Conservation (phyloP, 257 asterid genomes). For the Thymus quinquecostatus region DNA sequence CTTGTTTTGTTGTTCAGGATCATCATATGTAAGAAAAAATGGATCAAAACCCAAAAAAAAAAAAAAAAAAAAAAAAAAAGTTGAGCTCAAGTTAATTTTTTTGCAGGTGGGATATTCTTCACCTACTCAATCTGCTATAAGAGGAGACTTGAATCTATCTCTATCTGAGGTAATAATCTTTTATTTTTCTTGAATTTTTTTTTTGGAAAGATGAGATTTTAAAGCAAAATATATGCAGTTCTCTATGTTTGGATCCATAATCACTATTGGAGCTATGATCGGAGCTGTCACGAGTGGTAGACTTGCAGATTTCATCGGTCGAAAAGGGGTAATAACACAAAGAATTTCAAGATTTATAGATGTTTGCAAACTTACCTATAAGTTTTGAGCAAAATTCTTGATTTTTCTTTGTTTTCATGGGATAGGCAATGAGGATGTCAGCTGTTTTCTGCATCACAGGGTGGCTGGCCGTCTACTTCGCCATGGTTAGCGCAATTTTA, state of each 20-base stretch:
- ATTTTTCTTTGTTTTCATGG: constrained; percentile 7
- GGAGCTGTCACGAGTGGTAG: constrained; percentile 83
- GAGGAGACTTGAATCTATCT: constrained; percentile 62
- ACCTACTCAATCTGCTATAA: constrained; percentile 79
- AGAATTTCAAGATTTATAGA: neutral
- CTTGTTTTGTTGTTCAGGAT: constrained; percentile 33
- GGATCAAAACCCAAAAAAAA: neutral
- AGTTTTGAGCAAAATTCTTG: neutral
- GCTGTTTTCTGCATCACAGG: constrained; percentile 69
- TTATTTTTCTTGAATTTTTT: neutral
- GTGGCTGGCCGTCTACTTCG: constrained; percentile 71
- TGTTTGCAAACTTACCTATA: neutral
- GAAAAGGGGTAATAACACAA: constrained; percentile 68
- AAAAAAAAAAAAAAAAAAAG: neutral
- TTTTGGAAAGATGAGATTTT: neutral
- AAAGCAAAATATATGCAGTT: constrained; percentile 40
- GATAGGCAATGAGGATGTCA: constrained; percentile 80
- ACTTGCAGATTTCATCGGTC: constrained; percentile 68
- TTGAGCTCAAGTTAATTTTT: constrained; percentile 41
- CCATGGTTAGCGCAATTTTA: constrained; percentile 44
- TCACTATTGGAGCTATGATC: constrained; percentile 89
- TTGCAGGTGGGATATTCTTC: constrained; percentile 93
- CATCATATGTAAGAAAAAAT: constrained; percentile 23
- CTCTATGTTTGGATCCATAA: constrained; percentile 78
- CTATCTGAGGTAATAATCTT: constrained; percentile 59